These are phyloP conservation scores for Pyricularia pennisetigena DNA, from an alignment of 2,329 filamentous ascomycete species.

Conservation along the genomic window DNA sequence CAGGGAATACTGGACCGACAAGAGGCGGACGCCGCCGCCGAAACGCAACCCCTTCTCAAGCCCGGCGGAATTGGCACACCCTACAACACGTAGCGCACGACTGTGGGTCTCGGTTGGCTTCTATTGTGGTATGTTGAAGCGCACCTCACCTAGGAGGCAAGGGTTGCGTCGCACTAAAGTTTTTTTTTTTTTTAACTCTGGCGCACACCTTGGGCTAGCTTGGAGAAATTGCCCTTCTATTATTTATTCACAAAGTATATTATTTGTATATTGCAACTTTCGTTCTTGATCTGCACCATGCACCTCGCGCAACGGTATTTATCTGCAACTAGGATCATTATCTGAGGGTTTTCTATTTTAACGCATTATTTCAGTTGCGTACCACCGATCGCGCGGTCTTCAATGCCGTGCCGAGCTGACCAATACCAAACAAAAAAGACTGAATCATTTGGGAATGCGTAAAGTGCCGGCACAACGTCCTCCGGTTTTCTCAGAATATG, in stretches of 20 bases:
- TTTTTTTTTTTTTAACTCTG: not conserved
- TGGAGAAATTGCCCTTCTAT: not conserved
- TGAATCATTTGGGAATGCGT: not conserved
- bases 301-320: not conserved
- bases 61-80: constrained; percentile 37
- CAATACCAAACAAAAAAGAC: not conserved
- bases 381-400: not conserved
- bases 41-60: constrained; percentile 39
- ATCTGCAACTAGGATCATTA: not conserved
- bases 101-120: not conserved
- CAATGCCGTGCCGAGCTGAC: not conserved
- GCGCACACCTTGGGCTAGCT: not conserved
- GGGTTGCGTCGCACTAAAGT: not conserved
- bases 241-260: not conserved
- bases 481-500: not conserved
- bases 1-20: constrained; percentile 40
- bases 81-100: constrained; percentile 15
- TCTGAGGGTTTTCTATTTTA: not conserved
- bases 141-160: not conserved
- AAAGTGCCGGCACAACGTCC: not conserved
- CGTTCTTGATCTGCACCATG: not conserved
- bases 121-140: not conserved
- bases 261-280: not conserved
- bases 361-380: not conserved
- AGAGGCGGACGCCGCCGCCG: constrained; percentile 37